phyloP scores from a whole-genome alignment of 768 basidiomycete genomes.

The Phanerodontia chrysosporium region DNA sequence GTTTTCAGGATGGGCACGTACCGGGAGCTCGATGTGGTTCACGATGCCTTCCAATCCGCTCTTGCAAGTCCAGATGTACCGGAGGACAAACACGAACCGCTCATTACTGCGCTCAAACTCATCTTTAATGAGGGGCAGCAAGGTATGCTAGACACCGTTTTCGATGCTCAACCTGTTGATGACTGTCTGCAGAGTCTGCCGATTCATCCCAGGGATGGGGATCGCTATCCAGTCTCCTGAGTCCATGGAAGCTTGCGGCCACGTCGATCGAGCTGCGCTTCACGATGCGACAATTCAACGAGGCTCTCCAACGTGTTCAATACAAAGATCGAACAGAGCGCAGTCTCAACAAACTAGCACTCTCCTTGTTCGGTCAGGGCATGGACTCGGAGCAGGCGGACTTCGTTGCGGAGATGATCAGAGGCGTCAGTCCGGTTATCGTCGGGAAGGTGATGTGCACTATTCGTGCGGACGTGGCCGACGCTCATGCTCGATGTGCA shows the following conservation, averaged over 20 bases:
- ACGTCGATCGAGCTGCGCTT: constrained; percentile 79
- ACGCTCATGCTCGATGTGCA: constrained; percentile 25
- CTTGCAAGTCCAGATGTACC: constrained; percentile 33
- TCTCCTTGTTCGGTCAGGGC: constrained; percentile 65
- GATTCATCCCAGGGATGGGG: constrained; percentile 34
- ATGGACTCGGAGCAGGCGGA: constrained; percentile 78
- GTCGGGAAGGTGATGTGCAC: constrained; percentile 53
- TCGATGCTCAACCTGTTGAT: not conserved
- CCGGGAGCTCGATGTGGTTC: constrained; percentile 67
- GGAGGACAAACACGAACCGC: constrained; percentile 46
- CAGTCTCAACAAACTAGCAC: constrained; percentile 62
- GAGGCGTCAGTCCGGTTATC: constrained; percentile 61
- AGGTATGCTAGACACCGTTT: constrained; percentile 33
- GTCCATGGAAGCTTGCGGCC: constrained; percentile 81
- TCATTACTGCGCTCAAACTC: constrained; percentile 62
- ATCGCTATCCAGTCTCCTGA: constrained; percentile 60
- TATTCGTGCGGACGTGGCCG: not conserved
- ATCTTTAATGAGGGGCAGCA: constrained; percentile 62
- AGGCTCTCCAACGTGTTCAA: constrained; percentile 56
- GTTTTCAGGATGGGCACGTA: constrained; percentile 77
- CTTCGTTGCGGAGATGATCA: constrained; percentile 79
- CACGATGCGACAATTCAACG: constrained; percentile 67
- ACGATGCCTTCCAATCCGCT: constrained; percentile 61
- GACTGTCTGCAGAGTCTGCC: not conserved
- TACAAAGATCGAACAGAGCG: constrained; percentile 50